phyloP scores from a whole-genome alignment of 225 moss, liverwort and hornwort genomes.

The Pseudisothecium myosuroides region DNA sequence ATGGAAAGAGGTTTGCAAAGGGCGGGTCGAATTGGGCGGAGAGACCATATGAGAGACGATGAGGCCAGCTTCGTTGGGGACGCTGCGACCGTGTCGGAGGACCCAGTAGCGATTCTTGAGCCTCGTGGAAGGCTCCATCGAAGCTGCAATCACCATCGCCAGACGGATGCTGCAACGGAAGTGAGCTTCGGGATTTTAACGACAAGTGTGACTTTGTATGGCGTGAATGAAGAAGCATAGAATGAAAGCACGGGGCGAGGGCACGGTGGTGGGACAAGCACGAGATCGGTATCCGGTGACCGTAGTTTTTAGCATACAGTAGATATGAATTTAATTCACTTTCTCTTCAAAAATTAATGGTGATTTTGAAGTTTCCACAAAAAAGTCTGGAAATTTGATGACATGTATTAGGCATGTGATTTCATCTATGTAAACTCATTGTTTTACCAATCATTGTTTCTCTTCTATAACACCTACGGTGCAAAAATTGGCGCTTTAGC shows the following conservation, averaged over 20 bases:
- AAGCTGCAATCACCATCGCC: background rate
- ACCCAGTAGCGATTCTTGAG: conserved; percentile 75
- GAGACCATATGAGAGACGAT: conserved; percentile 65
- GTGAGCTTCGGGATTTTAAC: background rate
- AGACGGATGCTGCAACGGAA: background rate
- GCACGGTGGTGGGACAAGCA: background rate
- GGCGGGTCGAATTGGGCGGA: background rate
- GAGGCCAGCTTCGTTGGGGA: conserved; percentile 74
- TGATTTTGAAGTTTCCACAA: background rate
- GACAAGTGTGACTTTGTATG: background rate
- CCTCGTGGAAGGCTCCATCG: background rate
- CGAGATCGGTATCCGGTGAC: background rate
- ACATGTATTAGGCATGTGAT: too few relatives aligned
- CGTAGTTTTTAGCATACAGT: too few relatives aligned
- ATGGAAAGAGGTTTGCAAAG: background rate
- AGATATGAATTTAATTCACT: background rate
- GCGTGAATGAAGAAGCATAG: background rate
- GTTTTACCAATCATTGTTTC: too few relatives aligned
- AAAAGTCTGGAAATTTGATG: background rate
- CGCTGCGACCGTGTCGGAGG: conserved; percentile 82
- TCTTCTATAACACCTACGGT: too few relatives aligned
- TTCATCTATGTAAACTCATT: background rate
- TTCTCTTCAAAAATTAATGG: background rate
- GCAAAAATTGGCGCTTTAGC: too few relatives aligned
- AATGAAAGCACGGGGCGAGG: background rate